A percentile compares a stretch with the other conserved stretches of the same genome.
phyloP scores from a whole-genome alignment of 768 basidiomycete species.

The Stropharia rugosoannulata region DNA sequence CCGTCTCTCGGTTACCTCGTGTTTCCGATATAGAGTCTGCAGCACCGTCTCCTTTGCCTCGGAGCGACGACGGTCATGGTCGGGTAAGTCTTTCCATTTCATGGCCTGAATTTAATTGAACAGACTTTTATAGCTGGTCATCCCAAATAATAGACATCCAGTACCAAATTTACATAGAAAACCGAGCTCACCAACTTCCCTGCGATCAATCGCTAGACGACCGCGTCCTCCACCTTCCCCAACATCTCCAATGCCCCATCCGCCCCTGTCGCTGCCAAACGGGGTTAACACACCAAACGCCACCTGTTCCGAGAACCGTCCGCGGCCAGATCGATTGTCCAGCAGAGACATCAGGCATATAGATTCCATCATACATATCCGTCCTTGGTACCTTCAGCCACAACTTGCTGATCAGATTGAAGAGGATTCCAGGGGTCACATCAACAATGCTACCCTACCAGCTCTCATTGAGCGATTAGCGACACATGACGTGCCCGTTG shows the following conservation, averaged over 20 bases:
- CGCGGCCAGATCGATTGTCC: too few relatives aligned
- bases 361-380: conserved; percentile 9
- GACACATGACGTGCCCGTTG: conserved; percentile 34
- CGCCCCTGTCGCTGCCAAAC: conserved; percentile 23
- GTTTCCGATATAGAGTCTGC: conserved; percentile 18
- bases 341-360: conserved; percentile 15
- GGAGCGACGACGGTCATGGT: conserved; percentile 11
- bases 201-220: conserved; percentile 10
- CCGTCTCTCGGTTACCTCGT: conserved; percentile 28
- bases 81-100: conserved; percentile 3
- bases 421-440: conserved; percentile 60
- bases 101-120: background rate
- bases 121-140: background rate
- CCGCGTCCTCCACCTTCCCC: conserved; percentile 37
- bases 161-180: background rate
- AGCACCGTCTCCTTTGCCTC: conserved; percentile 11
- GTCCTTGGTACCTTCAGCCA: conserved; percentile 63
- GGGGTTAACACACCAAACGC: conserved; percentile 11
- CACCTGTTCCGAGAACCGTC: background rate
- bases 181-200: background rate
- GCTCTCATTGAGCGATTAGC: conserved; percentile 76
- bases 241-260: conserved; percentile 36
- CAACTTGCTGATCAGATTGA: conserved; percentile 62
- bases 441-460: conserved; percentile 66
- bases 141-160: background rate